A percentile compares a stretch with the other conserved stretches of the same genome.
Evolutionary conservation across 2,329 filamentous ascomycete species (phyloP).

Genomic region (Colletotrichum falcatum): DNA sequence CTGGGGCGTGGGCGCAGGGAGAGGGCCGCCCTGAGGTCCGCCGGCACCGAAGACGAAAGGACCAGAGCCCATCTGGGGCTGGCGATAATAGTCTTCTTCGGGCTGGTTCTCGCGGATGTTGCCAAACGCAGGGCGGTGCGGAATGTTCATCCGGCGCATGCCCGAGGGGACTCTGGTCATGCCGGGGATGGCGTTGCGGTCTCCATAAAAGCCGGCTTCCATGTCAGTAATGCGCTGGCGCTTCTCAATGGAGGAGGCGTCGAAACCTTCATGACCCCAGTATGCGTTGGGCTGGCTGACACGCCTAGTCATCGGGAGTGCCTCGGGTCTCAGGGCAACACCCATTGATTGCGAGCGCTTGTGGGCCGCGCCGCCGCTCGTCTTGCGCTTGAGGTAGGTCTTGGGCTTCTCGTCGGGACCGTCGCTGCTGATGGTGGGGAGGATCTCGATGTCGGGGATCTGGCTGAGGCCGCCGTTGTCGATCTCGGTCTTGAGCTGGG

Average conservation of each 20-base stretch:
- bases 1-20: conserved; percentile 44
- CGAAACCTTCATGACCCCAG: conserved; percentile 39
- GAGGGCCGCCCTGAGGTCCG: conserved; percentile 40
- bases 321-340: conserved; percentile 43
- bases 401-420: conserved; percentile 47
- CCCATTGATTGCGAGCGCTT: conserved; percentile 53
- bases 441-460: conserved; percentile 70
- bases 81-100: conserved; percentile 46
- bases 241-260: conserved; percentile 46
- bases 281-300: conserved; percentile 45
- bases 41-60: conserved; percentile 40
- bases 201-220: conserved; percentile 41
- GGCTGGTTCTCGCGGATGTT: conserved; percentile 51
- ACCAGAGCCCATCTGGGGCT: conserved; percentile 37
- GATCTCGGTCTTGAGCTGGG: conserved; percentile 59
- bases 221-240: conserved; percentile 45
- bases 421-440: conserved; percentile 63
- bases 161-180: conserved; percentile 34
- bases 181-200: conserved; percentile 43
- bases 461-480: conserved; percentile 55
- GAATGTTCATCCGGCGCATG: conserved; percentile 43
- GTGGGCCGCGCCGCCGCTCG: conserved; percentile 43
- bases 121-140: conserved; percentile 45
- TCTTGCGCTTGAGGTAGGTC: conserved; percentile 46
- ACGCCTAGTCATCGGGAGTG: conserved; percentile 45